Conservation (phyloP, 2,329 filamentous ascomycete species). For the Emmonsiellopsis sp. region DNA sequence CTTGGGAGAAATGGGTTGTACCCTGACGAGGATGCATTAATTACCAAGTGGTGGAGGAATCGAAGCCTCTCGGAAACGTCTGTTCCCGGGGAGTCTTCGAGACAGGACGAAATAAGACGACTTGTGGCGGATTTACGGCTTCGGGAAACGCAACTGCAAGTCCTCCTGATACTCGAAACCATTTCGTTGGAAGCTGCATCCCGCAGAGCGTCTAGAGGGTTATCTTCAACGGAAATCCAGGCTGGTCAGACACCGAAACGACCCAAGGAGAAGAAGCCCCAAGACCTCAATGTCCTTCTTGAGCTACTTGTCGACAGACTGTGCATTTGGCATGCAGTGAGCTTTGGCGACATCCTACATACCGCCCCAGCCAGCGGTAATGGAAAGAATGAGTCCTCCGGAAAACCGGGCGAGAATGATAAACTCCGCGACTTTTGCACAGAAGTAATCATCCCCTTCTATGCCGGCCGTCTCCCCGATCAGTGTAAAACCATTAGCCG, state of each 20-base stretch:
- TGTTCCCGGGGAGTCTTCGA: constrained; percentile 20
- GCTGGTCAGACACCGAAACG: constrained; percentile 10
- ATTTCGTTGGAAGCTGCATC: constrained; percentile 32
- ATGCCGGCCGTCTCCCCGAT: constrained; percentile 38
- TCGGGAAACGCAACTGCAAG: constrained; percentile 41
- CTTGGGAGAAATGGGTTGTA: constrained; percentile 41
- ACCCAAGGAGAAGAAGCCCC: constrained; percentile 22
- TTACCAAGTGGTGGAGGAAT: constrained; percentile 40
- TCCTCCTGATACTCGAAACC: constrained; percentile 41
- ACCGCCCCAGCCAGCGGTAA: constrained; percentile 20
- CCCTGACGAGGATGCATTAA: constrained; percentile 33
- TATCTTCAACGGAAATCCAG: constrained; percentile 14
- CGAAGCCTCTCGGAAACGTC: constrained; percentile 20
- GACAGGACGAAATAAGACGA: constrained; percentile 31
- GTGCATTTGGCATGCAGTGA: constrained; percentile 44
- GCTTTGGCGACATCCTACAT: constrained; percentile 21
- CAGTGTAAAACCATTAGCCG: constrained; percentile 38
- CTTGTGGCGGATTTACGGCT: constrained; percentile 36
- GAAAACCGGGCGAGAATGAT: constrained; percentile 29
- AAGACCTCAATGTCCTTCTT: constrained; percentile 35
- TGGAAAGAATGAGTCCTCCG: constrained; percentile 20
- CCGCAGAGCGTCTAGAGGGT: neutral
- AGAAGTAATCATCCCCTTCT: constrained; percentile 43
- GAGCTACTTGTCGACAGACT: constrained; percentile 41
- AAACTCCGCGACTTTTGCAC: constrained; percentile 42